Evolutionary conservation across 352 stramenopile genomes (phyloP).

Genomic region (Phytophthora hibernalis): DNA sequence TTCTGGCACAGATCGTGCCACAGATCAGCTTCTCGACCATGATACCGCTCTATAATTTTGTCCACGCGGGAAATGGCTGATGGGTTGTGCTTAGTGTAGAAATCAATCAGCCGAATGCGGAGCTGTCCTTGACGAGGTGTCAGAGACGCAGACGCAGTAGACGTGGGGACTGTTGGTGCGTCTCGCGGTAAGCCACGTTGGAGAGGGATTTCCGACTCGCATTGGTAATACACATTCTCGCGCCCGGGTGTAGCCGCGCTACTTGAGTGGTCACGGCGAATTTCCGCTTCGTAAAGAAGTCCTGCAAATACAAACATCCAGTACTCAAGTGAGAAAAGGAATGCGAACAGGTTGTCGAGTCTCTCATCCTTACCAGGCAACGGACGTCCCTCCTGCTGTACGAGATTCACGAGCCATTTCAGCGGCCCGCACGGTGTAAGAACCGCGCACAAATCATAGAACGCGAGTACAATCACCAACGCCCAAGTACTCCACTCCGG

Average conservation of each 20-base stretch:
- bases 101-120: constrained; percentile 57
- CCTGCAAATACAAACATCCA: constrained; percentile 36
- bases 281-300: constrained; percentile 78
- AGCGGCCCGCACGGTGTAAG: constrained; percentile 98
- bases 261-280: constrained; percentile 48
- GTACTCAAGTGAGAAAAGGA: constrained; percentile 11
- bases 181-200: constrained; percentile 30
- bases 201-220: constrained; percentile 54
- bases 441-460: constrained; percentile 99
- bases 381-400: constrained; percentile 90
- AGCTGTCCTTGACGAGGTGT: constrained; percentile 41
- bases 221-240: constrained; percentile 79
- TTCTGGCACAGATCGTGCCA: constrained; percentile 84
- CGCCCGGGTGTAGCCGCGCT: constrained; percentile 22
- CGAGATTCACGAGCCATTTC: constrained; percentile 95
- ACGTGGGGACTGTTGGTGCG: background rate
- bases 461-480: constrained; percentile 94
- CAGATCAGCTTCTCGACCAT: constrained; percentile 71
- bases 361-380: constrained; percentile 80
- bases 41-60: constrained; percentile 79
- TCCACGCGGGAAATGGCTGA: constrained; percentile 67
- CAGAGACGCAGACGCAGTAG: constrained; percentile 10
- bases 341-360: background rate
- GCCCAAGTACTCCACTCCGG: constrained; percentile 95
- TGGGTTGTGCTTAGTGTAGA: constrained; percentile 80